Base-by-base conservation (phyloP, 148 eudicot genomes). In the Chenopodium quinoa region DNA sequence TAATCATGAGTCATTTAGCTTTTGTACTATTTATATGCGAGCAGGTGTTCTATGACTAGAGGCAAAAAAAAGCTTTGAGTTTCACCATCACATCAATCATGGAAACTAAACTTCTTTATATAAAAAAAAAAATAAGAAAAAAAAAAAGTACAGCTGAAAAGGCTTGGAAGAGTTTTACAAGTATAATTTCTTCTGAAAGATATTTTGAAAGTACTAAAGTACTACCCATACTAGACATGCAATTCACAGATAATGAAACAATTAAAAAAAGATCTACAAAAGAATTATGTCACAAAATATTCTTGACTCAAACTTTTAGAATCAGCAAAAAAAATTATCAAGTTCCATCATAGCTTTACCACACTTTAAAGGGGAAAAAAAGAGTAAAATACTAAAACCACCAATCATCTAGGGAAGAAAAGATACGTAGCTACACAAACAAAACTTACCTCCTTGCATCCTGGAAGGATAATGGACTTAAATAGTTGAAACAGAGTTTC, bases 401-500 rank as follows among this genome's bases (percentile, higher is more conserved):
- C n/a, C 25, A 79, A 54, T 54, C 34, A 63, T 34, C 31, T 58
- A 20, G 47, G 31, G 50, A 19, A 69, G 16, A 60, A 13, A 11
- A 29, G 58, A 1, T 47, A 25, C 44, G 7, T 16, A 27, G 65
- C 64, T 40, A 74, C 32, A 23, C 31, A 75, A 25, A 64, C 3
- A 86, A 80, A 78, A 62, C 25, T 31, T 84, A 92, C 99, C 90
- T 95, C 94, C 82, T 84, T 85, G 85, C 94, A 92, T 23, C 93
- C 89, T 46, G 97, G 97, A 75, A 95, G 92, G 79, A 95, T 81
- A 58, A 90, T 91, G 9, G 93, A 80, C 88, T 91, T 93, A 69
- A 95, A 87, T 82, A 95, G 89, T 83, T 93, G 94, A 91, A 87
- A 93, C 50, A 93, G 86, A 40, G 95, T 86, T 79, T 95, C 99